Percentiles rank a stretch among this genome's conserved stretches.
Evolutionary conservation across 2,329 filamentous ascomycete genomes (phyloP).

Genomic region (Pseudopyrenochaeta lycopersici): DNA sequence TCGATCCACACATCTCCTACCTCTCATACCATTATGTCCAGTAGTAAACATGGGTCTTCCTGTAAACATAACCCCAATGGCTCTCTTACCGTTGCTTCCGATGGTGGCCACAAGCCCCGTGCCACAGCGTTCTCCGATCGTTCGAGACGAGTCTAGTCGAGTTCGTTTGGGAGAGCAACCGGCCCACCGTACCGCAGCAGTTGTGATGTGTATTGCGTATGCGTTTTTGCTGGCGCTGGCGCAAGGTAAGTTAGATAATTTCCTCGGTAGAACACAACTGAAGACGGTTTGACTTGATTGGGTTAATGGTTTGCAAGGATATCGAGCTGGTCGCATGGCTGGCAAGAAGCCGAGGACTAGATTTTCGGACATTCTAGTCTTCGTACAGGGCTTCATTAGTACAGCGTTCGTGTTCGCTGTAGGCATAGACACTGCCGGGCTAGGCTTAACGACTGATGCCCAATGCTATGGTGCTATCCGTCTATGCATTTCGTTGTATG

Average conservation of each 20-base stretch:
- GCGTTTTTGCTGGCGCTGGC: constrained; percentile 23
- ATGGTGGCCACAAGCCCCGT: not conserved
- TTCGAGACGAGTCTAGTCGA: not conserved
- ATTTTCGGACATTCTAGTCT: constrained; percentile 26
- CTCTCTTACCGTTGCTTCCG: not conserved
- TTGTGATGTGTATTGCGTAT: constrained; percentile 21
- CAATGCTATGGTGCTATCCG: constrained; percentile 45
- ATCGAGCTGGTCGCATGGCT: constrained; percentile 27
- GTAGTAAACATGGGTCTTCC: not conserved
- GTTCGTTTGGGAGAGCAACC: constrained; percentile 13
- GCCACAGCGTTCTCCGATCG: not conserved
- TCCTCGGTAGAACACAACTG: no score
- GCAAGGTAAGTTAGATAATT: constrained; percentile 19
- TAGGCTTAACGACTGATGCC: constrained; percentile 33
- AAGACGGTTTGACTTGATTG: no score
- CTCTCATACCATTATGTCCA: not conserved
- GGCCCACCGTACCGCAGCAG: constrained; percentile 12
- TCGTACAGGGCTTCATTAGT: constrained; percentile 27
- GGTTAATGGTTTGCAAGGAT: constrained; percentile 15
- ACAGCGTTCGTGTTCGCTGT: constrained; percentile 36
- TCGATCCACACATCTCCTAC: not conserved
- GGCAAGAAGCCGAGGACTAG: constrained; percentile 13
- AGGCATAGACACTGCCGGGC: constrained; percentile 34
- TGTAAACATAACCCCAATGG: not conserved
- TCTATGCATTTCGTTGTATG: constrained; percentile 49